A percentile compares a stretch with the other conserved stretches of the same genome.
Conservation (phyloP, 768 basidiomycete genomes). For the Ramaria rubella region DNA sequence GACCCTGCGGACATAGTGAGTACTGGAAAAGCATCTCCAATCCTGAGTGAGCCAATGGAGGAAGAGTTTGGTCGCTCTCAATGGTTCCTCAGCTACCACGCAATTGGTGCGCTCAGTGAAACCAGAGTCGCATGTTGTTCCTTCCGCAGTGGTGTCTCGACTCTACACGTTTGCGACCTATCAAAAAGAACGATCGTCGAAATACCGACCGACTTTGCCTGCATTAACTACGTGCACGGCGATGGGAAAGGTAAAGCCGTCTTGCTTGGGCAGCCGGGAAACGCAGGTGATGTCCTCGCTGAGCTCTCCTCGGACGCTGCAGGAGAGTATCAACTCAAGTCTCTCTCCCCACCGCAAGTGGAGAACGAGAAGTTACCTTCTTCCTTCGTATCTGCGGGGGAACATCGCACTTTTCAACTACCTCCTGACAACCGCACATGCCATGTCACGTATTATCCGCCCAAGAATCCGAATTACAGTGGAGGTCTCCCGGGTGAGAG, state of each 20-base stretch:
- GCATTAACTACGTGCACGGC: slow-evolving; percentile 12
- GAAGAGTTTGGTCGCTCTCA: slow-evolving; percentile 21
- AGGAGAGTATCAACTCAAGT: background rate
- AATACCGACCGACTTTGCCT: slow-evolving; percentile 2
- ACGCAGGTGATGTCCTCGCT: slow-evolving; percentile 15
- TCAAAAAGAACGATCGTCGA: background rate
- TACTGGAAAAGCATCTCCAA: background rate
- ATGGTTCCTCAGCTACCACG: slow-evolving; percentile 17
- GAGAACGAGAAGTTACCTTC: background rate
- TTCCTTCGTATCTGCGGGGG: background rate
- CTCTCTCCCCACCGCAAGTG: background rate
- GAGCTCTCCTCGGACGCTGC: background rate
- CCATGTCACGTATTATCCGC: slow-evolving; percentile 60
- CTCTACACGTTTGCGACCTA: background rate
- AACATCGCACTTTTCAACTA: slow-evolving; percentile 37
- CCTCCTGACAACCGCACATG: slow-evolving; percentile 34
- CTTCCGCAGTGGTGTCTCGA: slow-evolving; percentile 3
- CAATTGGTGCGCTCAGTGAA: slow-evolving; percentile 1
- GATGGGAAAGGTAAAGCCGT: slow-evolving; percentile 8
- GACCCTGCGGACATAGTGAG: slow-evolving; percentile 9
- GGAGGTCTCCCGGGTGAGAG: slow-evolving; percentile 45
- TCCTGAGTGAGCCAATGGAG: slow-evolving; percentile 12
- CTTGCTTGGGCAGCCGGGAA: slow-evolving; percentile 7
- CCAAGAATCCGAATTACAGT: slow-evolving; percentile 54
- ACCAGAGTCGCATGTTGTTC: slow-evolving; percentile 2